Percentiles rank a stretch among this genome's conserved stretches.
phyloP scores from a whole-genome alignment of 2,329 filamentous ascomycete species.

The Periconia macrospinosa region DNA sequence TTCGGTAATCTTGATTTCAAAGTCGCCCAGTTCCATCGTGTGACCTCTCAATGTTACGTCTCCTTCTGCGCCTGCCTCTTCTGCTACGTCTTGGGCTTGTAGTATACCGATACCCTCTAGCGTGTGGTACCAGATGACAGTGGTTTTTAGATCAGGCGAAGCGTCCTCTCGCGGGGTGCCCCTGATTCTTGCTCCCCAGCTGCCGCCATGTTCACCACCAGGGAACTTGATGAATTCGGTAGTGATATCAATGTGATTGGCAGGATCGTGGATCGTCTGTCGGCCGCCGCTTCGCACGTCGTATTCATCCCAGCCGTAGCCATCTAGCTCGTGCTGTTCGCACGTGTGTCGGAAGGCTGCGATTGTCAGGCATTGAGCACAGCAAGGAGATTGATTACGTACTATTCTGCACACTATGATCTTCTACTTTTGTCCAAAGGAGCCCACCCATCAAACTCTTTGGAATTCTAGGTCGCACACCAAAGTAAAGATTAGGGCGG shows the following conservation, averaged over 20 bases:
- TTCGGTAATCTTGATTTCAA: conserved; percentile 75
- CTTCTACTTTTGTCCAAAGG: conserved; percentile 86
- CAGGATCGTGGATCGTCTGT: conserved; percentile 87
- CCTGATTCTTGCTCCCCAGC: conserved; percentile 87
- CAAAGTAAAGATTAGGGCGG: conserved; percentile 91
- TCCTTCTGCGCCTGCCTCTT: conserved; percentile 55
- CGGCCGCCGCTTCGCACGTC: conserved; percentile 84
- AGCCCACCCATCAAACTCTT: conserved; percentile 80
- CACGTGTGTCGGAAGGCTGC: conserved; percentile 89
- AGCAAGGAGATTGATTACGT: conserved; percentile 39
- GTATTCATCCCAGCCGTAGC: conserved; percentile 98
- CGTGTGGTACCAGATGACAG: conserved; percentile 78
- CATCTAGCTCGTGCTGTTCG: conserved; percentile 92
- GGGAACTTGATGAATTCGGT: conserved; percentile 94
- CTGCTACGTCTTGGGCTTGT: conserved; percentile 53
- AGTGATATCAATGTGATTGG: conserved; percentile 85
- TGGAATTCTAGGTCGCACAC: conserved; percentile 77
- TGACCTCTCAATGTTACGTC: conserved; percentile 71
- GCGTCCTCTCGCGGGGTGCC: conserved; percentile 74
- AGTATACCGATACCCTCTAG: conserved; percentile 76
- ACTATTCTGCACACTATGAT: conserved; percentile 78
- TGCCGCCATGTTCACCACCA: conserved; percentile 81
- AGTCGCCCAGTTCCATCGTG: conserved; percentile 74
- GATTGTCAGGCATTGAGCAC: conserved; percentile 12
- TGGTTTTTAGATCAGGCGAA: conserved; percentile 68